Base-by-base conservation (phyloP, 352 stramenopile species). In the Thraustochytrium sp. region DNA sequence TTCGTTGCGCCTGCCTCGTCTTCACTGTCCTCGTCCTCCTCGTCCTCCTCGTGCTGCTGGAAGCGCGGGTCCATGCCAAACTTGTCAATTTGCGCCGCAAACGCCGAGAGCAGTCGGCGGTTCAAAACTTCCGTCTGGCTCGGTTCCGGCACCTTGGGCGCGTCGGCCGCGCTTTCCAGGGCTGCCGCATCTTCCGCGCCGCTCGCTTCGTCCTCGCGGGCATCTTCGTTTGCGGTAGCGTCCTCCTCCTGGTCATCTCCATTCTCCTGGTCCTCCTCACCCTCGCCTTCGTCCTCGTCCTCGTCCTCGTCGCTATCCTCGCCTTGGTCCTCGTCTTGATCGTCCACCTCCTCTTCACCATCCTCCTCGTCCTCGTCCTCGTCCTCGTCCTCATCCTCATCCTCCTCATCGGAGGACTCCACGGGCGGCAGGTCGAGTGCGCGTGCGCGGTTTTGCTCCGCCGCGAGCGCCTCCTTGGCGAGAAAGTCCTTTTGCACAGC, bases 401-500 rank as follows among this genome's bases (percentile, higher is more conserved):
- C 68, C 26, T 80, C 68, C 13, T 80, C 68, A 5, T 23, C 37
- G 13, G 48, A 61, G 5, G 68, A 80, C 18, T 44, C 40, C 48
- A 64, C 76, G 9, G 68, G 68, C 42, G 68, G 68, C 8, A 80
- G 46, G 49, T 80, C 68, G 23, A 63, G 26, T 5, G 21, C 42
- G 21, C 68, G 68, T 21, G 48, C 48, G 18, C 42, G 76, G 31
- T 80, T 80, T 42, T 64, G 21, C 68, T 80, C 68, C 0, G 51
- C 68, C 3, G 3, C 0, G 0, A 8, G 21, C 21, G 46, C 68
- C 23, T 80, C 46, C 29, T n/a, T 18, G 44, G 75, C 64, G 29
- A 88, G 59, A 42, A 85, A 86, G 8, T 85, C 49, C 23, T 82
- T 74, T 87, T 96, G 92, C 13, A 92, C 91, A 0, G 88, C 88